phyloP scores from a whole-genome alignment of 1,284 basidiomycete genomes.

The Sporisorium graminicola region DNA sequence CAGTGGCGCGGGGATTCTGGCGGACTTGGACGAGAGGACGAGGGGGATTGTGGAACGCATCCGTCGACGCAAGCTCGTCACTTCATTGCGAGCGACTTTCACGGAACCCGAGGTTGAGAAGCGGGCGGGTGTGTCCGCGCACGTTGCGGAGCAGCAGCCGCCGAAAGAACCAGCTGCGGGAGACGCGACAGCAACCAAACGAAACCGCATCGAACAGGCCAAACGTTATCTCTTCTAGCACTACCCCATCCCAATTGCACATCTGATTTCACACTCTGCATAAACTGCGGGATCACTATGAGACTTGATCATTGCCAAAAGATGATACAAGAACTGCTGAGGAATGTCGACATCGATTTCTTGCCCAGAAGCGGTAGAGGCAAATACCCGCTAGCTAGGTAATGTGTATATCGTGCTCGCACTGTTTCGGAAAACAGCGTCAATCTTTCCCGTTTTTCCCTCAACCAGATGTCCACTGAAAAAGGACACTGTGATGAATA shows the following conservation, averaged over 20 bases:
- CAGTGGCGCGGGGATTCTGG: neutral
- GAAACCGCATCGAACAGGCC: constrained; percentile 33
- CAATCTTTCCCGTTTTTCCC: constrained; percentile 60
- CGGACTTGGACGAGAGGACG: neutral
- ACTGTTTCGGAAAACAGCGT: neutral
- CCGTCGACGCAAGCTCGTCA: constrained; percentile 28
- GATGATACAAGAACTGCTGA: too few species aligned
- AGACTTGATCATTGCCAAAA: too few species aligned
- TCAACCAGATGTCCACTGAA: constrained; percentile 56
- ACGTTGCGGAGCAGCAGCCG: neutral
- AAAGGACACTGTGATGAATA: constrained; percentile 58
- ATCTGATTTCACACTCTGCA: neutral
- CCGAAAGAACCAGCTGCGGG: neutral
- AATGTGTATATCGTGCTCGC: constrained; percentile 52
- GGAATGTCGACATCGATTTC: constrained; percentile 42
- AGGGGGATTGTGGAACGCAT: constrained; percentile 30
- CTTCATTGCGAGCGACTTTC: constrained; percentile 19
- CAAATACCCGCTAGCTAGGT: constrained; percentile 40
- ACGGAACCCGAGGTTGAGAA: constrained; percentile 32
- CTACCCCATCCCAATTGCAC: neutral
- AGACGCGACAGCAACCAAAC: neutral
- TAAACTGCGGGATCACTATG: neutral
- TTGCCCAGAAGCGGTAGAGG: constrained; percentile 55
- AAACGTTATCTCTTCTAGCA: constrained; percentile 46
- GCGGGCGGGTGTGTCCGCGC: neutral